Conservation (phyloP, 2,329 filamentous ascomycete species). For the Periconia macrospinosa region DNA sequence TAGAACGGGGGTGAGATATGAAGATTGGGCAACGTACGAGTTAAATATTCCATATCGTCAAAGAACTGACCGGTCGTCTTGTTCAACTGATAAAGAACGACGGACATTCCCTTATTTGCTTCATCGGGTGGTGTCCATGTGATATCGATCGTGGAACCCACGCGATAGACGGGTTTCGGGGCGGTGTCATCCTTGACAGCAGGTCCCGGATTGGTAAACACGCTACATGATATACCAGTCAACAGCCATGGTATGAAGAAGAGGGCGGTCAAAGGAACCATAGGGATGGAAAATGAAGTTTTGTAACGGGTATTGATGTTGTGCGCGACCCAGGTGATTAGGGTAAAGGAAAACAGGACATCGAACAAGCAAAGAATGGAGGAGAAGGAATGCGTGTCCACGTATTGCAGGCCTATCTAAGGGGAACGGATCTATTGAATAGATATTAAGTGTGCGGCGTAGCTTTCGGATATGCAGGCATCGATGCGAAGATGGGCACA, state of each 20-base stretch:
- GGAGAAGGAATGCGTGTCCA: too few species aligned
- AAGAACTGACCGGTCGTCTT: neutral
- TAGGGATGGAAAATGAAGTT: neutral
- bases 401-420: neutral
- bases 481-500: too few species aligned
- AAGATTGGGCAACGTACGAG: constrained; percentile 5
- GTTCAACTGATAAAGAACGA: constrained; percentile 11
- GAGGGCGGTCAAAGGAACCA: neutral
- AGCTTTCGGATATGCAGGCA: neutral
- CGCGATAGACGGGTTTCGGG: constrained; percentile 3
- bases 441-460: neutral
- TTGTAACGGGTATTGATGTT: neutral
- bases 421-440: neutral
- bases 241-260: neutral
- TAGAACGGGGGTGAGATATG: too few species aligned
- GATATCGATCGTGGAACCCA: constrained; percentile 4
- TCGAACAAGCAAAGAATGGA: neutral
- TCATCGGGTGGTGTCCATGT: constrained; percentile 3
- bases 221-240: neutral
- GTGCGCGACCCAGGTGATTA: too few species aligned
- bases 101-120: constrained; percentile 2
- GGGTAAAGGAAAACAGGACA: neutral
- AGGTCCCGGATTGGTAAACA: constrained; percentile 4
- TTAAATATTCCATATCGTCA: constrained; percentile 6
- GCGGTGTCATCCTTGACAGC: constrained; percentile 1